A percentile compares a stretch with the other conserved stretches of the same genome.
These are phyloP conservation scores for Batkoa obscura DNA, from an alignment of 371 early-diverging fungal genomes.

Conservation along the genomic window DNA sequence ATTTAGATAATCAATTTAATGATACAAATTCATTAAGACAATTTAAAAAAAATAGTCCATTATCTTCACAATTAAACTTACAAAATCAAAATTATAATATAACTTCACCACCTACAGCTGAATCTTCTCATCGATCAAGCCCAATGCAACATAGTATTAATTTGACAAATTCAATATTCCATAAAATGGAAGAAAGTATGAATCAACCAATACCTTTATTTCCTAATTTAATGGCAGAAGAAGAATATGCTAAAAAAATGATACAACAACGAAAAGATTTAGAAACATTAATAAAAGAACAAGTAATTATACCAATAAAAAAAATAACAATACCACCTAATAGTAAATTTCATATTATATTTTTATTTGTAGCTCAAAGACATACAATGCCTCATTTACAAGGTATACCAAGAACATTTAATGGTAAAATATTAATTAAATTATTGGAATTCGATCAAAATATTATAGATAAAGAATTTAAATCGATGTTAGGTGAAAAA, in stretches of 20 bases:
- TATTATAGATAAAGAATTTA: constrained; percentile 37
- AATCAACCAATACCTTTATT: constrained; percentile 41
- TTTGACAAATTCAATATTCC: background rate
- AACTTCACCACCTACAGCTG: background rate
- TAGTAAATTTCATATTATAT: constrained; percentile 42
- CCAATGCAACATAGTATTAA: background rate
- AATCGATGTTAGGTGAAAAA: constrained; percentile 35
- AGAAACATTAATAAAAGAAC: constrained; percentile 42
- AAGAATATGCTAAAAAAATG: constrained; percentile 59
- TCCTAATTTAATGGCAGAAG: constrained; percentile 53
- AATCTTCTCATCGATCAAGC: no score
- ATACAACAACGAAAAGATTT: constrained; percentile 57
- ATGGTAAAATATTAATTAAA: constrained; percentile 54
- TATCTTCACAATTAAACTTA: background rate
- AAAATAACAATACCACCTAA: constrained; percentile 48
- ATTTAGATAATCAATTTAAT: background rate
- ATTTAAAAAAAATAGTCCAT: background rate
- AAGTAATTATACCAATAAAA: constrained; percentile 40
- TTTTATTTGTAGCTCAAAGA: constrained; percentile 54
- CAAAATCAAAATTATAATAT: background rate
- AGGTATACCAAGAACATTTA: constrained; percentile 60
- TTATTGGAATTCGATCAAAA: constrained; percentile 61
- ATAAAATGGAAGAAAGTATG: background rate
- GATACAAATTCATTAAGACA: no score
- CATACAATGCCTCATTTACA: constrained; percentile 30